Percentiles rank a stretch among this genome's conserved stretches.
Evolutionary conservation across 2,329 filamentous ascomycete species (phyloP).

Genomic region (Teratosphaeria destructans): DNA sequence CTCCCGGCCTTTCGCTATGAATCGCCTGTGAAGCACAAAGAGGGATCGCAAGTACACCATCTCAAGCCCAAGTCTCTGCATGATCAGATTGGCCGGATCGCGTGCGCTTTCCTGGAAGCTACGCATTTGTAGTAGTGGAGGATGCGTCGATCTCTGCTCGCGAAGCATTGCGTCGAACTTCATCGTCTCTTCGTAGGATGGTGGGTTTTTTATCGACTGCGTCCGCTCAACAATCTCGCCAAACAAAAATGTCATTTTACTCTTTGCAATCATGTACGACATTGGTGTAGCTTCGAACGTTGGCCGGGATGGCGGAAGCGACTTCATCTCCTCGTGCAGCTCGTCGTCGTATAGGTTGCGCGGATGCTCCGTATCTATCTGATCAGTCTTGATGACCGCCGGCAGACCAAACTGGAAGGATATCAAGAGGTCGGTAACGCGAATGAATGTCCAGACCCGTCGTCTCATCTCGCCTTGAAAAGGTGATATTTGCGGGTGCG

Average conservation of each 20-base stretch:
- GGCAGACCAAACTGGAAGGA: slow-evolving; percentile 58
- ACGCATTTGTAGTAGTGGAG: slow-evolving; percentile 68
- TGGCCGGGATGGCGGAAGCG: slow-evolving; percentile 57
- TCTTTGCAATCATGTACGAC: slow-evolving; percentile 68
- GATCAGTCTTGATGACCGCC: slow-evolving; percentile 59
- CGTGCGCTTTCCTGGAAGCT: slow-evolving; percentile 62
- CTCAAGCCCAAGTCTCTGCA: slow-evolving; percentile 75
- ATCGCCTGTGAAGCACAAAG: slow-evolving; percentile 81
- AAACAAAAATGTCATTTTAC: slow-evolving; percentile 56
- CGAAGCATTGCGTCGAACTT: slow-evolving; percentile 49
- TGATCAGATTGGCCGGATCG: slow-evolving; percentile 58
- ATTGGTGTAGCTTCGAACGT: slow-evolving; percentile 63
- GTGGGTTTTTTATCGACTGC: slow-evolving; percentile 51
- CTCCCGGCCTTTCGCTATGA: slow-evolving; percentile 64
- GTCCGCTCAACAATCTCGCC: slow-evolving; percentile 59
- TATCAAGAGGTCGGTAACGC: slow-evolving; percentile 65
- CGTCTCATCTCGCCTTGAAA: slow-evolving; percentile 65
- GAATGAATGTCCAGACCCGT: slow-evolving; percentile 56
- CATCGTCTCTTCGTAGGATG: slow-evolving; percentile 51
- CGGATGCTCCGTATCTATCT: slow-evolving; percentile 66
- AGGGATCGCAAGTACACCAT: slow-evolving; percentile 81
- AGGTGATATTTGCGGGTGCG: slow-evolving; percentile 59
- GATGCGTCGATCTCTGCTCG: slow-evolving; percentile 53
- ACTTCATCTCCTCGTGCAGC: slow-evolving; percentile 57
- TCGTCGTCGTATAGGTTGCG: slow-evolving; percentile 76